These are phyloP conservation scores for Xylariaceae sp. DNA, from an alignment of 2,329 filamentous ascomycete genomes.

Conservation along the genomic window DNA sequence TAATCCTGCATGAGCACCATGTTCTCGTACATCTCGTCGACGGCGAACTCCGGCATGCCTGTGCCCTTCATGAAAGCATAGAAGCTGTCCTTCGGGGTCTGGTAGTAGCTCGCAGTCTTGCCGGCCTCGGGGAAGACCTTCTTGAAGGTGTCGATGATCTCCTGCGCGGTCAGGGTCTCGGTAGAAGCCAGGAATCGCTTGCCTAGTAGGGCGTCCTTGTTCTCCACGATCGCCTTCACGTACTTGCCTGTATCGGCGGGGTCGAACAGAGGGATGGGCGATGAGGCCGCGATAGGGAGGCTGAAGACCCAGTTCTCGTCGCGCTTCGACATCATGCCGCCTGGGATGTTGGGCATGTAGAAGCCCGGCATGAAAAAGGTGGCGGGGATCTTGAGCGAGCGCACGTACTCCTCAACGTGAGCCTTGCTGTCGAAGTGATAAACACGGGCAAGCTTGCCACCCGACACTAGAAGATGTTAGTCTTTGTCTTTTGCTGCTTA, in stretches of 20 bases:
- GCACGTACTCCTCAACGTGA: constrained; percentile 60
- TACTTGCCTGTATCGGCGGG: constrained; percentile 47
- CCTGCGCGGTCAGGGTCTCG: constrained; percentile 47
- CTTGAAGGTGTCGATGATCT: constrained; percentile 49
- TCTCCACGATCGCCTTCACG: constrained; percentile 45
- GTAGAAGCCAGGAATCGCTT: constrained; percentile 51
- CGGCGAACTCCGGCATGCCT: constrained; percentile 48
- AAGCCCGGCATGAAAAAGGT: constrained; percentile 59
- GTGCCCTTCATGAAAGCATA: constrained; percentile 42
- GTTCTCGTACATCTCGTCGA: constrained; percentile 60
- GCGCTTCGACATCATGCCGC: constrained; percentile 38
- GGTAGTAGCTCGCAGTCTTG: constrained; percentile 43
- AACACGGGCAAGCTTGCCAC: constrained; percentile 49
- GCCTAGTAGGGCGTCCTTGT: constrained; percentile 47
- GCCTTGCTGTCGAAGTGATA: constrained; percentile 65
- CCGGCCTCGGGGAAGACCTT: constrained; percentile 46
- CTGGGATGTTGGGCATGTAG: constrained; percentile 59
- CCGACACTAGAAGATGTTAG: constrained; percentile 41
- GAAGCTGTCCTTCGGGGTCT: constrained; percentile 50
- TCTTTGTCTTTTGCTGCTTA: not conserved
- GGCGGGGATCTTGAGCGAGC: constrained; percentile 50
- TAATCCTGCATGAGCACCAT: constrained; percentile 56
- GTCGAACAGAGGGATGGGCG: constrained; percentile 46
- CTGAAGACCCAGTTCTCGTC: constrained; percentile 43
- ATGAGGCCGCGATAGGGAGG: constrained; percentile 39